Evolutionary conservation across 1,139 yeast genomes (phyloP).

Genomic region (Trichomonascaceae sp.): DNA sequence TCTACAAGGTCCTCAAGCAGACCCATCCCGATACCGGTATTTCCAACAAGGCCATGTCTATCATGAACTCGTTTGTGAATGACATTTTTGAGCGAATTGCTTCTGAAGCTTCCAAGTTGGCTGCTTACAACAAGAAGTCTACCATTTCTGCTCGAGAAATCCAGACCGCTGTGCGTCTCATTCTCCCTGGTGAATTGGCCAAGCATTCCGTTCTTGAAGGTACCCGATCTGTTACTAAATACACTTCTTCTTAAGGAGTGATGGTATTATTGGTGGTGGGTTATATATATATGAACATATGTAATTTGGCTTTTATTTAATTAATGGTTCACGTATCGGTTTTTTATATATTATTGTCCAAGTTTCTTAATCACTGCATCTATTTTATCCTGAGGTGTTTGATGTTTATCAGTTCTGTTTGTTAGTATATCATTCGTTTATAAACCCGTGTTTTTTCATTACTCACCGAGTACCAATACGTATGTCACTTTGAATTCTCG

Average conservation of each 20-base stretch:
- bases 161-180: constrained; percentile 98
- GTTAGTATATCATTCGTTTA: constrained; percentile 29
- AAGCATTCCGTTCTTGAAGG: constrained; percentile 99
- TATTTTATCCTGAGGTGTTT: constrained; percentile 31
- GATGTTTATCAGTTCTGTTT: constrained; percentile 31
- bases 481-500: constrained; percentile 77
- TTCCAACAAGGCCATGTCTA: constrained; percentile 98
- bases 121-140: constrained; percentile 99
- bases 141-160: constrained; percentile 99
- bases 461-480: constrained; percentile 67
- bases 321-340: constrained; percentile 12
- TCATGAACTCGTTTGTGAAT: constrained; percentile 97
- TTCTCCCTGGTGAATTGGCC: constrained; percentile 99
- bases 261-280: background rate
- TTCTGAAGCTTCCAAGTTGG: constrained; percentile 96
- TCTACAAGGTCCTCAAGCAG: constrained; percentile 97
- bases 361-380: constrained; percentile 23
- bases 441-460: background rate
- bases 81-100: constrained; percentile 63
- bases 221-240: constrained; percentile 99
- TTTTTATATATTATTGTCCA: constrained; percentile 2
- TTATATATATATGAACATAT: constrained; percentile 1
- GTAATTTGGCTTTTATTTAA: constrained; percentile 13
- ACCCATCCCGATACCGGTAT: constrained; percentile 99
- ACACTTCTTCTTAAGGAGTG: constrained; percentile 60